A percentile compares a stretch with the other conserved stretches of the same genome.
phyloP scores from a whole-genome alignment of 331 rosid genomes.

The Rhamnella rubrinervis region DNA sequence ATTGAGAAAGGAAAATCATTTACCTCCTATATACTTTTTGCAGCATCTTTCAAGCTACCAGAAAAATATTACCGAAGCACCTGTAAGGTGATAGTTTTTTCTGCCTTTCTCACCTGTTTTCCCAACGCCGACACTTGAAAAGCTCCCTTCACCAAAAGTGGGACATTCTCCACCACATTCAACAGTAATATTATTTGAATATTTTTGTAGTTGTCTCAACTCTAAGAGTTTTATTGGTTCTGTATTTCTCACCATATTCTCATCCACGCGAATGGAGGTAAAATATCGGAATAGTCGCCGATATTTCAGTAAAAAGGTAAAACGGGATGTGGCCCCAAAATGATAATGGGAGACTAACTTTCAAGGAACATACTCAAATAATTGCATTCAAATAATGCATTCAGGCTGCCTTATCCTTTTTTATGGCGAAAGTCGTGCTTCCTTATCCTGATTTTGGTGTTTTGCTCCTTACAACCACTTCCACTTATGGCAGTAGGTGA shows the following conservation, averaged over 20 bases:
- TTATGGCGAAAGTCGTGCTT: too few relatives aligned
- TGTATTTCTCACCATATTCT: too few relatives aligned
- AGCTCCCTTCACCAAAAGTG: conserved; percentile 48
- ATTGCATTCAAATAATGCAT: too few relatives aligned
- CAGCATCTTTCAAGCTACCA: conserved; percentile 95
- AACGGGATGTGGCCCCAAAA: too few relatives aligned
- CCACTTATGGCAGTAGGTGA: conserved; percentile 17
- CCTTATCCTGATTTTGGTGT: too few relatives aligned
- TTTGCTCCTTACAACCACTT: conserved; percentile 13
- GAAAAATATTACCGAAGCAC: conserved; percentile 85
- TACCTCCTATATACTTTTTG: conserved; percentile 96
- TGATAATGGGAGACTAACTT: too few relatives aligned
- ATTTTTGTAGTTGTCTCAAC: conserved; percentile 30
- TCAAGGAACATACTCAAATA: too few relatives aligned
- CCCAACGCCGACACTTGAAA: conserved; percentile 40
- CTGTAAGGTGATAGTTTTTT: conserved; percentile 77
- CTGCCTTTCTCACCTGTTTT: conserved; percentile 75
- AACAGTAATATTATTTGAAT: conserved; percentile 35
- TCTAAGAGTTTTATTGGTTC: conserved; percentile 31
- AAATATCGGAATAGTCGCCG: too few relatives aligned
- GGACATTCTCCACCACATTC: conserved; percentile 44
- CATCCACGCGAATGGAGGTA: too few relatives aligned
- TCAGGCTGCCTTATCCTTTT: too few relatives aligned
- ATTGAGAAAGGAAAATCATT: not conserved
- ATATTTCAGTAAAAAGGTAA: too few relatives aligned